Evolutionary conservation across 2,329 filamentous ascomycete species (phyloP), one percentile per base, ranked within the genome.

Genomic region (Talaromyces piceae): DNA sequence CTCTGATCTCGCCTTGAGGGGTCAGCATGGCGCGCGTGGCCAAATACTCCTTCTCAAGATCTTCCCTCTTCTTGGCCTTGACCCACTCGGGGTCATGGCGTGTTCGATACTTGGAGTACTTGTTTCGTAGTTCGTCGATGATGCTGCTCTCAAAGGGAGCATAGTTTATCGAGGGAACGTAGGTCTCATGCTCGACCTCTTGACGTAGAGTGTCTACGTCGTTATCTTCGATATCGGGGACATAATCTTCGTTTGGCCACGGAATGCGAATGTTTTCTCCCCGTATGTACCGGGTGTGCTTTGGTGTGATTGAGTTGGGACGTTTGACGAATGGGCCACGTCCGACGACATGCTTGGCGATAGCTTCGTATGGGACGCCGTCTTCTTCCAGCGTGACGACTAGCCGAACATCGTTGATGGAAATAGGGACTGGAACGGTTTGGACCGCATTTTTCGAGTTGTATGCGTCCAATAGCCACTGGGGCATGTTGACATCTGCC

Each of bases 111-210:
- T 79, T 82, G 59, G 84, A 87, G 77, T 84, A 95, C 66, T 83
- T 86, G 74, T 87, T 86, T 64, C 90, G 80, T 64, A 97, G 76
- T 75, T 97, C 91, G 67, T 95, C 84, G 58, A 95, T 78, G 31
- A 96, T 79, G n/a, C 70, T 73, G 26, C 76, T 71, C 4, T 91
- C 90, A 78, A 95, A 88, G 12, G 91, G 91, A 23, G 87, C 79
- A 13, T 79, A 75, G 25, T 90, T 74, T 22, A 97, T 76, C 30
- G 82, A 87, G n/a, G 91, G 90, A 50, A 84, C 76, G 66, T 87
- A 95, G 1, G 87, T 88, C 62, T 75, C 77, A 56, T 82, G 77
- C 63, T 95, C 88, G 52, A 89, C 86, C 50, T 84, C 79, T 65
- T 86, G 81, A 57, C 87, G 85, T 43, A 83, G 72, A 2, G 91